Base-by-base conservation (phyloP, 164 flowering plant genomes). In the Vitis rotundifolia region DNA sequence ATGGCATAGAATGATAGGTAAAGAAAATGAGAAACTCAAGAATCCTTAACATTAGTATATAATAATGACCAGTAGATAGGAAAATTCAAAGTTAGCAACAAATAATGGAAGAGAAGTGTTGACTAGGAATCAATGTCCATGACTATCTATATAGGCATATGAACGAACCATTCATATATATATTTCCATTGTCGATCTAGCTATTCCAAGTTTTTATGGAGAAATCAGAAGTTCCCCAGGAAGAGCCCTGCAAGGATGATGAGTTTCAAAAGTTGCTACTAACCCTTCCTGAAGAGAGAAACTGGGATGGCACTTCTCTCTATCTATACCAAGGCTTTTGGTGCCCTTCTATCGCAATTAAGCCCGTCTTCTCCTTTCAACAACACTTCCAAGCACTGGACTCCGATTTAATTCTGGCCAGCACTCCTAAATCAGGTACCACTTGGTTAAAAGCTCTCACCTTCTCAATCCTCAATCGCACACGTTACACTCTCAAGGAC, bases 261-360 rank as follows among this genome's bases (percentile, higher is more conserved):
- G 78, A 73, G 14, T 56, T 48, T 54, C 61, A 73, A 26, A 47
- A 79, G 29, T 11, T 69, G 28, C 66, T 78, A 11, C 49, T 22
- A 4, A 22, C 71, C 48, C 80, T 80, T 29, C 77, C 83, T 1
- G 76, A 61, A 66, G 78, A 67, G 59, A 68, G 54, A 22, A 22
- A 22, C 26, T 22, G 62, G 83, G 83, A 11, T 77, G 76, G 78
- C 49, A 73, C 76, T 5, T 58, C 49, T 0, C 50, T 76, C 13
- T 76, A 71, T 49, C 52, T 64, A 3, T 80, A 68, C 63, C 80
- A 76, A 67, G 72, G 67, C 49, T 80, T 80, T 69, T 80, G 80
- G 80, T 74, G 71, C 55, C 80, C 64, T 58, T 66, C 80, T 0
- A 60, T 61, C 52, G 62, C 71, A 15, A 68, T 80, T 49, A 73